These are phyloP conservation scores for Aureobasidium sp. DNA, from an alignment of 2,329 filamentous ascomycete species.

Conservation along the genomic window DNA sequence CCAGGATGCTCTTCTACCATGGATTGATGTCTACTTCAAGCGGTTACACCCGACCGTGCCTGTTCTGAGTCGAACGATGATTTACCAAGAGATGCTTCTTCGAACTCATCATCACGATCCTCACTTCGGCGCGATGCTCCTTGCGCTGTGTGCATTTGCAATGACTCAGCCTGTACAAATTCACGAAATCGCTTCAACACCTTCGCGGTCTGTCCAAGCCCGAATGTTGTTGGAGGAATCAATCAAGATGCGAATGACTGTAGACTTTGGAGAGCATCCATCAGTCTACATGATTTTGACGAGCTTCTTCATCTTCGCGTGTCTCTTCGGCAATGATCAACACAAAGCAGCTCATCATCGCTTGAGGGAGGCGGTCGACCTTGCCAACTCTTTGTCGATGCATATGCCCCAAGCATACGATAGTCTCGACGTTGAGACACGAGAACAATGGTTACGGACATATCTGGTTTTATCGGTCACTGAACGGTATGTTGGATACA, in stretches of 20 bases:
- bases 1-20: slow-evolving; percentile 30
- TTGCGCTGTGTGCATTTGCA: slow-evolving; percentile 36
- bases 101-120: slow-evolving; percentile 36
- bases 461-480: slow-evolving; percentile 28
- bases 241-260: slow-evolving; percentile 35
- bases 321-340: slow-evolving; percentile 20
- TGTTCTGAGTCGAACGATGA: slow-evolving; percentile 30
- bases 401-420: slow-evolving; percentile 33
- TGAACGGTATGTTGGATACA: slow-evolving; percentile 19
- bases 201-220: slow-evolving; percentile 27
- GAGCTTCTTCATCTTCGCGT: slow-evolving; percentile 26
- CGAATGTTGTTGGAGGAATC: slow-evolving; percentile 35
- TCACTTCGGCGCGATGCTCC: slow-evolving; percentile 36
- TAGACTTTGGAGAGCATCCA: slow-evolving; percentile 27
- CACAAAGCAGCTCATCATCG: slow-evolving; percentile 23
- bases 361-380: slow-evolving; percentile 26
- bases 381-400: slow-evolving; percentile 32
- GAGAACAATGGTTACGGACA: slow-evolving; percentile 31
- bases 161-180: slow-evolving; percentile 38
- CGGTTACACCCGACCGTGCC: slow-evolving; percentile 36
- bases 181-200: slow-evolving; percentile 26
- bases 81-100: slow-evolving; percentile 34
- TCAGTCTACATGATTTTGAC: slow-evolving; percentile 22
- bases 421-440: slow-evolving; percentile 28
- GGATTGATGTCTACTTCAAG: slow-evolving; percentile 37